Percentiles rank a stretch among this genome's conserved stretches.
Evolutionary conservation across 2,329 filamentous ascomycete genomes (phyloP).

Genomic region (Lecanicillium sp.): DNA sequence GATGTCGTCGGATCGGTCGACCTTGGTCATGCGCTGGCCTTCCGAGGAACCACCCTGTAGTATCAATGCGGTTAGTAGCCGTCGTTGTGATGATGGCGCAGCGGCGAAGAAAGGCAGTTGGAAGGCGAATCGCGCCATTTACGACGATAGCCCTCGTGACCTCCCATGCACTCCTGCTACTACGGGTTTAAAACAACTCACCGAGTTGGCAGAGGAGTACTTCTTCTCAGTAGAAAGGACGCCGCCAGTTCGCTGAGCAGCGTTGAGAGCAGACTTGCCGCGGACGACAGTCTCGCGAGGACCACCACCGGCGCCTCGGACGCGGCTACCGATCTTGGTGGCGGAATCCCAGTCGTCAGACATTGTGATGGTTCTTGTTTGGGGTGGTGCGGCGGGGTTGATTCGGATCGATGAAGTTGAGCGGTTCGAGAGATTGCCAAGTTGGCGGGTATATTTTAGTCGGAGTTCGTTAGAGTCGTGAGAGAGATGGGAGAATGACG

Average conservation of each 20-base stretch:
- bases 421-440: constrained; percentile 8
- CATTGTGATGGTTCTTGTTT: constrained; percentile 46
- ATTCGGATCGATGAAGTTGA: too few relatives aligned
- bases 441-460: too few relatives aligned
- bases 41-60: constrained; percentile 38
- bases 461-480: too few relatives aligned
- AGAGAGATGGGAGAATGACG: constrained; percentile 1
- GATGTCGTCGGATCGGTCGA: constrained; percentile 95
- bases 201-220: constrained; percentile 64
- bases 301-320: constrained; percentile 54
- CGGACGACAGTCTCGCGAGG: constrained; percentile 82
- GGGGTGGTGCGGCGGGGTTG: not conserved
- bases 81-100: too few relatives aligned
- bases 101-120: too few relatives aligned
- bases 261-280: constrained; percentile 77
- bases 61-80: too few relatives aligned
- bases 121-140: too few relatives aligned
- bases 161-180: too few relatives aligned
- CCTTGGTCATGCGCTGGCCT: constrained; percentile 94
- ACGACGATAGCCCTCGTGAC: too few relatives aligned
- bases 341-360: constrained; percentile 71
- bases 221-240: constrained; percentile 91
- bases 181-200: constrained; percentile 37
- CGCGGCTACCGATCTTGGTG: constrained; percentile 91
- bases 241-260: constrained; percentile 71